phyloP scores from a whole-genome alignment of 2,329 filamentous ascomycete species.

The Cercospora canescens region DNA sequence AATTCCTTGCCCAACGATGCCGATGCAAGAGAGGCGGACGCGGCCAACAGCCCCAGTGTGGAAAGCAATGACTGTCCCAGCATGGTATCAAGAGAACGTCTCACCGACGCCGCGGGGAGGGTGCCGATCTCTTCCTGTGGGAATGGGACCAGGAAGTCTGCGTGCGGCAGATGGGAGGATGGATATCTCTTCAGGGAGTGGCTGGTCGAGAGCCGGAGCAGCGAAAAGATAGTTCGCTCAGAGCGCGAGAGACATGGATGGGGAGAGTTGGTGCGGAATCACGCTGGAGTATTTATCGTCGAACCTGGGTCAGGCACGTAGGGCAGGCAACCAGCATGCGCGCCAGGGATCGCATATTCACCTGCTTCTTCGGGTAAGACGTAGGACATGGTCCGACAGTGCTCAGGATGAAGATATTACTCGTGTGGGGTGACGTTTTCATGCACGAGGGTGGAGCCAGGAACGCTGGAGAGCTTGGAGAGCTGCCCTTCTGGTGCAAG shows the following conservation, averaged over 20 bases:
- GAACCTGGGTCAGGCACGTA: background rate
- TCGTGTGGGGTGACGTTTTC: constrained; percentile 3
- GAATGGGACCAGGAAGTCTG: background rate
- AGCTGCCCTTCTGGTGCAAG: constrained; percentile 3
- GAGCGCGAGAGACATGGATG: background rate
- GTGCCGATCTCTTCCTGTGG: background rate
- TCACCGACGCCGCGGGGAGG: background rate
- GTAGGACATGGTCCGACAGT: background rate
- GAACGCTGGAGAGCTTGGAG: background rate
- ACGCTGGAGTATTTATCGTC: background rate
- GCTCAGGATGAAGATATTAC: background rate
- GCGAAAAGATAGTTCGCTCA: background rate
- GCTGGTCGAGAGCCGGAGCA: background rate
- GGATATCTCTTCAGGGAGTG: background rate
- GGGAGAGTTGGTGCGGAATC: background rate
- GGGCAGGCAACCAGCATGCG: background rate
- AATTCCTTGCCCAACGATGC: constrained; percentile 6
- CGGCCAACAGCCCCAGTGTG: background rate
- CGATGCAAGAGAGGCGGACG: constrained; percentile 2
- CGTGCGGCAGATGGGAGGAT: background rate
- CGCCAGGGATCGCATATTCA: background rate
- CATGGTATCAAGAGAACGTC: background rate
- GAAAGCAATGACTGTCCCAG: background rate
- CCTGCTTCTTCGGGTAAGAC: constrained; percentile 3
- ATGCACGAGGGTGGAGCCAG: background rate